Evolutionary conservation across 2,329 filamentous ascomycete species (phyloP).

Genomic region (Exophiala oligosperma): DNA sequence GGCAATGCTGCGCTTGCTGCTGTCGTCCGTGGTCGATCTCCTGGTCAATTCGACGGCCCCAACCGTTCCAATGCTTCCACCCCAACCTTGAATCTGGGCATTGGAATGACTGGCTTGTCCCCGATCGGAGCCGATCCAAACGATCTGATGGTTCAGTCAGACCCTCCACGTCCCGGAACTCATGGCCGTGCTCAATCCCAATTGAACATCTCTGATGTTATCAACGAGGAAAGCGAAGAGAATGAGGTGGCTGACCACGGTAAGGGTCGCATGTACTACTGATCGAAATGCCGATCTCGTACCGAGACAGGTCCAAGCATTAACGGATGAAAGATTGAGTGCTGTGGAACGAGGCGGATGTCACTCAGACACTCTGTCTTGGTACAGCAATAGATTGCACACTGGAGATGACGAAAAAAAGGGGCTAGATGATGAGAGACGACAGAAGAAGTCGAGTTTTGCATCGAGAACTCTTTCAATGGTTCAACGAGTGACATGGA

Average conservation of each 20-base stretch:
- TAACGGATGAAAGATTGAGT: background rate
- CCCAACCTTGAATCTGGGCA: background rate
- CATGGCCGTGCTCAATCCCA: background rate
- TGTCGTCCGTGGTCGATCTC: background rate
- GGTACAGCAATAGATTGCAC: background rate
- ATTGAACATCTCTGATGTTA: background rate
- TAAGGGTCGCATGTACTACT: background rate
- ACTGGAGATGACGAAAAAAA: background rate
- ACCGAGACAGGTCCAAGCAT: background rate
- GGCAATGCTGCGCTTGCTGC: background rate
- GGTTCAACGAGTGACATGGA: too few relatives aligned
- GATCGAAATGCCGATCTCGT: background rate
- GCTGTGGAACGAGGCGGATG: background rate
- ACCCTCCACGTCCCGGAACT: background rate
- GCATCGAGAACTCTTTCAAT: background rate
- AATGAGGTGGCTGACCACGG: background rate
- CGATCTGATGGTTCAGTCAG: background rate
- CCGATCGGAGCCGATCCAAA: background rate
- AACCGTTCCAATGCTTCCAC: background rate
- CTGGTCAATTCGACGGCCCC: background rate
- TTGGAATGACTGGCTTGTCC: background rate
- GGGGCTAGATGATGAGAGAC: background rate
- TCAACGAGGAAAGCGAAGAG: background rate
- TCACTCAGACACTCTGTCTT: background rate
- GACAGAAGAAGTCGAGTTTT: background rate